phyloP scores from a whole-genome alignment of 352 stramenopile genomes.

The Phytophthora constricta region DNA sequence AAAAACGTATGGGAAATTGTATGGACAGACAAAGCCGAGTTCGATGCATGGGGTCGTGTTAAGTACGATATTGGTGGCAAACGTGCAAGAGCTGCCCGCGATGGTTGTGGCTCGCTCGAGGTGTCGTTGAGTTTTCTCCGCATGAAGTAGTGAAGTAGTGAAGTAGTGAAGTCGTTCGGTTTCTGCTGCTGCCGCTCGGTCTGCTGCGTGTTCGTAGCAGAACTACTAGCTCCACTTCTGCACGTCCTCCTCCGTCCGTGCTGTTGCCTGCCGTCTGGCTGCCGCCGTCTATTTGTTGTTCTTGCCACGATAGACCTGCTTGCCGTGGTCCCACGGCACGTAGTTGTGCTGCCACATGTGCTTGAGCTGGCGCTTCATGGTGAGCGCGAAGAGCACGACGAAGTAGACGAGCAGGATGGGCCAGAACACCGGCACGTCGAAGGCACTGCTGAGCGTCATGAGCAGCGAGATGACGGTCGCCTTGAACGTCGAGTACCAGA shows the following conservation, averaged over 20 bases:
- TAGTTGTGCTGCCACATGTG: conserved; percentile 99
- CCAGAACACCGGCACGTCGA: conserved; percentile 99
- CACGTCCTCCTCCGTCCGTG: not conserved
- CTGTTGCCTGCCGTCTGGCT: conserved; percentile 10
- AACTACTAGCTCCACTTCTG: not conserved
- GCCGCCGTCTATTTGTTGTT: conserved; percentile 78
- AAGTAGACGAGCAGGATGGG: conserved; percentile 99
- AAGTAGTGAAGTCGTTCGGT: too few species aligned
- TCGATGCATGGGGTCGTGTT: not conserved
- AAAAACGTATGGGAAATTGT: not conserved
- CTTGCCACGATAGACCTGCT: conserved; percentile 94
- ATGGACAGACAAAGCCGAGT: conserved; percentile 3
- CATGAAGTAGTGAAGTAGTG: too few species aligned
- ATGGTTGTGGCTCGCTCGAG: too few species aligned
- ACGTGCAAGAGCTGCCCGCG: too few species aligned
- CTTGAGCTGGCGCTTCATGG: conserved; percentile 99
- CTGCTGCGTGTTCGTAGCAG: not conserved
- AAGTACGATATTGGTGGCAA: conserved; percentile 4
- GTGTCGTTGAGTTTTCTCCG: too few species aligned
- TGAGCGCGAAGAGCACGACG: conserved; percentile 98
- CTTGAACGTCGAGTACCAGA: conserved; percentile 95
- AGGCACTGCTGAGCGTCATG: conserved; percentile 98
- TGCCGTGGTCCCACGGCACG: conserved; percentile 96
- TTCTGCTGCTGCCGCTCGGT: too few species aligned
- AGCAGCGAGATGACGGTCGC: conserved; percentile 92